Conservation (phyloP, 148 eudicot genomes). For the Camellia granthamiana region DNA sequence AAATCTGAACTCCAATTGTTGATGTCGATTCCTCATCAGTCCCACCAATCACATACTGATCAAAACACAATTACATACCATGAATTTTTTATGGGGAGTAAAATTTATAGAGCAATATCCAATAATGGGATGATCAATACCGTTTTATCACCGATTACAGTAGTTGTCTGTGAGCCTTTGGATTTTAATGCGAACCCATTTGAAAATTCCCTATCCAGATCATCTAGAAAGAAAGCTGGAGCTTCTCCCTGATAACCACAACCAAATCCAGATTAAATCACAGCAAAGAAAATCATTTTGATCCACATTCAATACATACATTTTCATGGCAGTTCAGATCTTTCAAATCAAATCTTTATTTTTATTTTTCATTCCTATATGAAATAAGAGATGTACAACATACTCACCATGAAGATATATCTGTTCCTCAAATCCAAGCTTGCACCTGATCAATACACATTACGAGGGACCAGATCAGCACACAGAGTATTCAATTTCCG, state of each 20-base stretch:
- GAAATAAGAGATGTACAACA: not conserved
- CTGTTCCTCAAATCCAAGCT: conserved; percentile 18
- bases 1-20: conserved; percentile 36
- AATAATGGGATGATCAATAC: conserved; percentile 27
- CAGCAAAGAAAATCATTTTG: not conserved
- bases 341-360: not conserved
- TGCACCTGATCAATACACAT: conserved; percentile 24
- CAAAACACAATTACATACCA: conserved; percentile 8
- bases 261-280: conserved; percentile 1
- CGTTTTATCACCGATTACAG: conserved; percentile 45
- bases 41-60: conserved; percentile 75
- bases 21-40: conserved; percentile 32
- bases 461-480: conserved; percentile 6
- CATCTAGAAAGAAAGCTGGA: conserved; percentile 68
- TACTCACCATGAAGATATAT: conserved; percentile 28
- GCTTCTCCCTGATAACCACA: conserved; percentile 52
- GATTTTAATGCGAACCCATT: conserved; percentile 41
- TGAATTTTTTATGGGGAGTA: not conserved
- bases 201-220: conserved; percentile 32
- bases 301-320: not conserved
- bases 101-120: not conserved
- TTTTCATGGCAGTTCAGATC: no score
- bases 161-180: conserved; percentile 45
- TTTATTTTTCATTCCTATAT: not conserved
- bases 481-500: conserved; percentile 4